Percentiles rank a stretch among this genome's conserved stretches.
Conservation (phyloP, 2,329 filamentous ascomycete genomes). For the Aspergillus viridinutans region DNA sequence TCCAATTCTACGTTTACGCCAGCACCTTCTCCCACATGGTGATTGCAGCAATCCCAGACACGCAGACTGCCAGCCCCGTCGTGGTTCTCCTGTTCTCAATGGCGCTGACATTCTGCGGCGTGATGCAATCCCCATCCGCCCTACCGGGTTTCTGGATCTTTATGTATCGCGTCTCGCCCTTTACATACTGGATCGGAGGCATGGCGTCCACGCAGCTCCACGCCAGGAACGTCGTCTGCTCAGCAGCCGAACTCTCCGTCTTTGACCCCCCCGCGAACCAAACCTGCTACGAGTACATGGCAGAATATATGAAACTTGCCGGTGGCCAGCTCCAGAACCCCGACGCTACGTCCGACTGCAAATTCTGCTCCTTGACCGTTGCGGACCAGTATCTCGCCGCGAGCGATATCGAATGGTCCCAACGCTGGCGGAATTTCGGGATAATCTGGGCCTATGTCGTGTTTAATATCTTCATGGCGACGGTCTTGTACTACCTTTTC, state of each 20-base stretch:
- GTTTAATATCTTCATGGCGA: conserved; percentile 53
- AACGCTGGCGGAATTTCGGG: conserved; percentile 67
- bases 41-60: conserved; percentile 68
- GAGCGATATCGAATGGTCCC: conserved; percentile 48
- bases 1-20: conserved; percentile 73
- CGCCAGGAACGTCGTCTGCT: conserved; percentile 62
- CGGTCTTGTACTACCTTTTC: conserved; percentile 41
- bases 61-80: conserved; percentile 69
- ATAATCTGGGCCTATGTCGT: conserved; percentile 56
- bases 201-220: conserved; percentile 68
- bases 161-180: conserved; percentile 58
- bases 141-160: conserved; percentile 67
- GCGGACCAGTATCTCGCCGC: conserved; percentile 37
- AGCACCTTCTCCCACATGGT: conserved; percentile 74
- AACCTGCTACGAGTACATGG: conserved; percentile 60
- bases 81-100: conserved; percentile 75
- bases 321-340: conserved; percentile 55
- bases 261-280: conserved; percentile 57
- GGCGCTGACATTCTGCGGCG: conserved; percentile 70
- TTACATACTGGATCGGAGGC: conserved; percentile 48
- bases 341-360: conserved; percentile 49
- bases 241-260: conserved; percentile 61
- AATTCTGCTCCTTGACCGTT: conserved; percentile 40
- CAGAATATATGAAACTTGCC: conserved; percentile 43
- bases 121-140: conserved; percentile 61